These are phyloP conservation scores for Nitzschia sp. DNA, from an alignment of 108 stramenopile species.

Conservation along the genomic window DNA sequence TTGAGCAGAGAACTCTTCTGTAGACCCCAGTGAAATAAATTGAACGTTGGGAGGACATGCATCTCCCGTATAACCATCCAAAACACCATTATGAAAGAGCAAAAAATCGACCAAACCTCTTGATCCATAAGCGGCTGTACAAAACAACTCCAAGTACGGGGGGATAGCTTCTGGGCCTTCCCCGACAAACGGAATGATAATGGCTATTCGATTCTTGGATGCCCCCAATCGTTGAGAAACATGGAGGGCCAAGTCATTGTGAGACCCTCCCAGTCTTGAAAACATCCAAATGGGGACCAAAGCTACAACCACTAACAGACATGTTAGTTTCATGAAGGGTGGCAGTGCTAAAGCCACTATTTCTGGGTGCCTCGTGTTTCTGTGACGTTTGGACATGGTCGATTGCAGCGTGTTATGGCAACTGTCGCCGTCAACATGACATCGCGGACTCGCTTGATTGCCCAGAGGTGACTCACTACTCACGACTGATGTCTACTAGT, in stretches of 20 bases:
- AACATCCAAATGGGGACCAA: slow-evolving; percentile 2
- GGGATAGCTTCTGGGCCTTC: slow-evolving; percentile 63
- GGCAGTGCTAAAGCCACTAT: slow-evolving; percentile 14
- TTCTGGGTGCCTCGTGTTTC: not conserved
- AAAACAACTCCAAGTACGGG: slow-evolving; percentile 80
- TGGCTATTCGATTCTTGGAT: slow-evolving; percentile 46
- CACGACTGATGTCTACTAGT: too few species aligned
- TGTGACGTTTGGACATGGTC: slow-evolving; percentile 9
- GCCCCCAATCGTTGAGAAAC: slow-evolving; percentile 12
- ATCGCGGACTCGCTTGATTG: not conserved
- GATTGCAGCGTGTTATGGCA: not conserved
- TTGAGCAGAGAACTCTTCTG: slow-evolving; percentile 38
- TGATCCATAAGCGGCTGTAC: slow-evolving; percentile 72
- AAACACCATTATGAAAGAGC: slow-evolving; percentile 78
- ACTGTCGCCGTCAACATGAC: not conserved
- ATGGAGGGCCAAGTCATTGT: not conserved
- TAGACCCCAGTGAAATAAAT: slow-evolving; percentile 58
- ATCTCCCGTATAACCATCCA: slow-evolving; percentile 33
- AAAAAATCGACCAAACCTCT: slow-evolving; percentile 71
- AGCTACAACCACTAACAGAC: slow-evolving; percentile 1
- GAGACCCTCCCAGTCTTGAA: not conserved
- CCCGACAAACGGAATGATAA: slow-evolving; percentile 76
- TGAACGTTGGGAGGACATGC: slow-evolving; percentile 60
- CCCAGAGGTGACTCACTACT: too few species aligned
- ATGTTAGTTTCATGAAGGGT: slow-evolving; percentile 9